Base-by-base conservation (phyloP, 2,329 filamentous ascomycete genomes). In the Epichloe scottii region DNA sequence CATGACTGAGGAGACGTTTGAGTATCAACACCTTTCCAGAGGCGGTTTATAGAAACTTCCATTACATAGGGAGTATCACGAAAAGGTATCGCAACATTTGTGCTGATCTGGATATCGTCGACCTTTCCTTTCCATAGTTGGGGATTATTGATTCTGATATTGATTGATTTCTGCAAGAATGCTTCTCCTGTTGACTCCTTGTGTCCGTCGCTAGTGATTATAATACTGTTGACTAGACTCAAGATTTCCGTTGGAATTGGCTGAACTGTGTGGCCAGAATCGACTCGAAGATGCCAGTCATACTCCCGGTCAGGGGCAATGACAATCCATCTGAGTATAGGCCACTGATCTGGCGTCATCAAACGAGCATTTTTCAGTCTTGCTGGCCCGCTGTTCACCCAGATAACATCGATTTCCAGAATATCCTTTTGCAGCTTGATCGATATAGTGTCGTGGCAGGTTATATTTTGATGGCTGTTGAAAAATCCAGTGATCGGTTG, bases 241-340 rank as follows among this genome's bases (percentile, higher is more conserved):
- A 49, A 48, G 33, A 65, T 54, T 3, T 51, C 45, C 3, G 26
- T 7, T 26, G 61, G 57, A 5, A 59, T 53, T 3, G 59, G 50
- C 2, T 52, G 47, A 30, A 56, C 35, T 6, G 34, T 48, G 5
- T 59, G 55, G 52, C 54, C 59, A 5, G 61, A 57, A 49, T 63
- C 59, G 7, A 68, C 60, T 48, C 56, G 57, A 38, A 69, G 52
- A 46, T 55, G 63, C 67, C 67, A 69, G 53, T 69, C 67, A 51
- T 62, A 60, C 21, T 56, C 45, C 58, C 65, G 68, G 35, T 69
- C 67, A 14, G 67, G 67, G 5, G 66, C 62, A 26, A 59, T 59
- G 26, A 67, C 47, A 4, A 58, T 62, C 64, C 67, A 67, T 50
- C 64, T 61, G 26, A 68, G 48, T 14, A 57, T 59, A 4, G 56